phyloP scores from a whole-genome alignment of 768 basidiomycete genomes.

The Psilocybe subaeruginosa region DNA sequence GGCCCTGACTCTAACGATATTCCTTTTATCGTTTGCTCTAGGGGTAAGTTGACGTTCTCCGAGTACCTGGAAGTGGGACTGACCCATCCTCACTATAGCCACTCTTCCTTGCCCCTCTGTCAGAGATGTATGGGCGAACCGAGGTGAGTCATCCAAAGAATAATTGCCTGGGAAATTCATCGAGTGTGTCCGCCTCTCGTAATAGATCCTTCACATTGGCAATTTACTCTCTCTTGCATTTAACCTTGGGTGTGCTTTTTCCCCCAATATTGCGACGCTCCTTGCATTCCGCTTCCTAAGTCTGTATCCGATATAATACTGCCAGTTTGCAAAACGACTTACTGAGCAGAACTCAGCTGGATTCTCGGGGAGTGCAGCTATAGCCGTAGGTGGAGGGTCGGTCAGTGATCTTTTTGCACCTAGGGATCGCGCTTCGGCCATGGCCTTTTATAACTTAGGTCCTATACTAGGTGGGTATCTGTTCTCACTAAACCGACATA shows the following conservation, averaged over 20 bases:
- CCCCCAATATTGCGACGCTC: conserved; percentile 1
- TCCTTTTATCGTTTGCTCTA: conserved; percentile 2
- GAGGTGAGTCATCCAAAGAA: neutral
- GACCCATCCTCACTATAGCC: neutral
- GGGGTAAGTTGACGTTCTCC: neutral
- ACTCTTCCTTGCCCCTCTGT: conserved; percentile 3
- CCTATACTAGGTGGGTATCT: conserved; percentile 55
- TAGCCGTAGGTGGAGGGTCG: conserved; percentile 67
- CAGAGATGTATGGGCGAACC: conserved; percentile 7
- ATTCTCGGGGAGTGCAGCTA: conserved; percentile 64
- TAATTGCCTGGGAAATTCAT: neutral
- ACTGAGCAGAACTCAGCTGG: conserved; percentile 48
- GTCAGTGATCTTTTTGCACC: conserved; percentile 70
- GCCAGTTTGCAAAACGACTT: conserved; percentile 46
- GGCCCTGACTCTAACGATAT: conserved; percentile 4
- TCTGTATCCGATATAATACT: conserved; percentile 4
- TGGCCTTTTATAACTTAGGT: conserved; percentile 69
- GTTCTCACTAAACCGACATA: conserved; percentile 31
- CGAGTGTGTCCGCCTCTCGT: neutral
- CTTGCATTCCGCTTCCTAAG: conserved; percentile 5
- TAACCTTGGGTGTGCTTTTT: conserved; percentile 5
- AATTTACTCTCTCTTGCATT: conserved; percentile 4
- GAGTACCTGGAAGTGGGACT: neutral
- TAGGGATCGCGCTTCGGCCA: conserved; percentile 56
- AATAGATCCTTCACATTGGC: conserved; percentile 5